Percentiles rank a stretch among this genome's conserved stretches.
Conservation (phyloP, 352 stramenopile species). For the Globisporangium middletonii region DNA sequence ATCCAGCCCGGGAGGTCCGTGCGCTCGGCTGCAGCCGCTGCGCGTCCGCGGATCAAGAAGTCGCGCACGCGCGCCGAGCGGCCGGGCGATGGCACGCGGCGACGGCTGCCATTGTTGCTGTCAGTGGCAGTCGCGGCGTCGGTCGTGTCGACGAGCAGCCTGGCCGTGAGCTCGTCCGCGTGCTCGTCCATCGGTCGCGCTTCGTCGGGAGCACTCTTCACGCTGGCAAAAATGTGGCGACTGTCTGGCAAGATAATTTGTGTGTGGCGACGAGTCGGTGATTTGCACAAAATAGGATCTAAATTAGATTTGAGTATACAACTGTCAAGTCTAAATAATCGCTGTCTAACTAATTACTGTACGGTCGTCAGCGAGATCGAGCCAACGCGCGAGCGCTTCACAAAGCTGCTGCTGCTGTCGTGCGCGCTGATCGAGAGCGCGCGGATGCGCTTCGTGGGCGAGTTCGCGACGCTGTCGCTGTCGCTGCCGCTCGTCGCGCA, state of each 20-base stretch:
- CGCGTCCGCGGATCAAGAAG: slow-evolving; percentile 8
- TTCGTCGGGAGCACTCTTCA: no score
- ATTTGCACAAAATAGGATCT: no score
- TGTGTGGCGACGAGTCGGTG: no score
- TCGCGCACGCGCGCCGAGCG: slow-evolving; percentile 12
- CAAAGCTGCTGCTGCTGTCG: slow-evolving; percentile 32
- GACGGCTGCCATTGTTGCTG: slow-evolving; percentile 3
- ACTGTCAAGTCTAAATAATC: no score
- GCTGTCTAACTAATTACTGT: no score
- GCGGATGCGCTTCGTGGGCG: slow-evolving; percentile 72
- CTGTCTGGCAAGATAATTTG: no score
- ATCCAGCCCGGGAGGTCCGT: slow-evolving; percentile 33
- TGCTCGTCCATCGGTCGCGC: no score
- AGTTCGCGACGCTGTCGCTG: slow-evolving; percentile 41
- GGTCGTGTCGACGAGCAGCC: slow-evolving; percentile 18
- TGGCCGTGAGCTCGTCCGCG: slow-evolving; percentile 39
- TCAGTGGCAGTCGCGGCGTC: background rate
- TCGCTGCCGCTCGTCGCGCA: background rate
- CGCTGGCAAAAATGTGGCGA: no score
- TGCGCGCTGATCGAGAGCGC: slow-evolving; percentile 61
- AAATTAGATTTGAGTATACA: no score
- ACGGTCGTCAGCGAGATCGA: slow-evolving; percentile 48
- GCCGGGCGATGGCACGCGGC: background rate
- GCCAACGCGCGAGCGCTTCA: slow-evolving; percentile 61
- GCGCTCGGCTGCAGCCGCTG: slow-evolving; percentile 12